These are phyloP conservation scores for Dendrobium huoshanense DNA, from an alignment of 106 monocot species.

Conservation along the genomic window DNA sequence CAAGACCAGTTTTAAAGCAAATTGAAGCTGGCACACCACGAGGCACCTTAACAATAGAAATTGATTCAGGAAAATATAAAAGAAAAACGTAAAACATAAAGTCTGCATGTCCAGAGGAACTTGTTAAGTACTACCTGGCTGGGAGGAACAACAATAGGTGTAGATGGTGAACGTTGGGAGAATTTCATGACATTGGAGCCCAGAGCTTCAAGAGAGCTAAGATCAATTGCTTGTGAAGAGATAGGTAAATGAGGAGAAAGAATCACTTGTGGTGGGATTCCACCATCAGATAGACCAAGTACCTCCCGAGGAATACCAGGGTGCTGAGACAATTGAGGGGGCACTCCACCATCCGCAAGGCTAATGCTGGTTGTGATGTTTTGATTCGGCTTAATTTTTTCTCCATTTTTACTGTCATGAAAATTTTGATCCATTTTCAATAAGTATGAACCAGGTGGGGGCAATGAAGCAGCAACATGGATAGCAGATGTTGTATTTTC, in stretches of 20 bases:
- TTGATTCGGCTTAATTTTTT: slow-evolving; percentile 18
- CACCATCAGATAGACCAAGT: slow-evolving; percentile 72
- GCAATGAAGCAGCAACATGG: slow-evolving; percentile 56
- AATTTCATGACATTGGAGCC: slow-evolving; percentile 28
- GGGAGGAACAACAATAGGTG: slow-evolving; percentile 76
- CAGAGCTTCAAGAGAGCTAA: slow-evolving; percentile 61
- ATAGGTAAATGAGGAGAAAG: slow-evolving; percentile 27
- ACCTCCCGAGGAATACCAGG: slow-evolving; percentile 27
- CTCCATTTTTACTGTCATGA: slow-evolving; percentile 17
- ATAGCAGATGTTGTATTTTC: slow-evolving; percentile 83
- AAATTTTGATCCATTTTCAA: slow-evolving; percentile 29
- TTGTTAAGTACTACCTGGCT: slow-evolving; percentile 46
- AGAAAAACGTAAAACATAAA: neutral
- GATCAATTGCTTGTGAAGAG: slow-evolving; percentile 75
- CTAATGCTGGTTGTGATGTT: slow-evolving; percentile 39
- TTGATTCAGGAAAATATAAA: neutral
- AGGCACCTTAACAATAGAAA: slow-evolving; percentile 40
- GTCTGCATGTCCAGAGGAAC: neutral
- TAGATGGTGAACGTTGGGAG: slow-evolving; percentile 17
- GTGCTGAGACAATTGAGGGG: slow-evolving; percentile 53
- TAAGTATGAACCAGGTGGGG: slow-evolving; percentile 40
- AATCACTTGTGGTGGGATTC: slow-evolving; percentile 60
- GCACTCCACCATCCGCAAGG: slow-evolving; percentile 83
- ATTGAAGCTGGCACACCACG: slow-evolving; percentile 82
- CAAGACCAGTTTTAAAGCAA: slow-evolving; percentile 86